Evolutionary conservation across 169 alveolate species (phyloP), one percentile per base, ranked within the genome.

Genomic region (Plasmodium inui): DNA sequence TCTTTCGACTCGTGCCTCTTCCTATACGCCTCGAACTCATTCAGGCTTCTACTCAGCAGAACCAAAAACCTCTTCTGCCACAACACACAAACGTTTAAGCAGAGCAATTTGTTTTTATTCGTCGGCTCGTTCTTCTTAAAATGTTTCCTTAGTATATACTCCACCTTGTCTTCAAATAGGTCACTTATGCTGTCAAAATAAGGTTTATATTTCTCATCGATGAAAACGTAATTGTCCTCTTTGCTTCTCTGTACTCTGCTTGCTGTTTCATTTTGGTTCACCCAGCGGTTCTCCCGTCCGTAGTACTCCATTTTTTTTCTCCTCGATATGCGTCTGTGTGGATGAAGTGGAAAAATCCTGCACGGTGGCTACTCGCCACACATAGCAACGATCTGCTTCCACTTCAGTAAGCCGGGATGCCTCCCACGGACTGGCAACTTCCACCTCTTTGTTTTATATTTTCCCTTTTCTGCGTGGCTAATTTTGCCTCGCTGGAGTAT

Each of bases 101-200:
- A 86, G 6, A 86, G 46, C 67, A 86, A 41, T 74, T 86, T 86
- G 41, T 86, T 86, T 76, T 86, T 86, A 76, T 86, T 76, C 32
- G 93, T 74, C 80, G 93, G 93, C 14, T 86, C 93, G 32, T 86
- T 86, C 30, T 76, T 86, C 44, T 86, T 86, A 86, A 86, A 86
- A 74, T 86, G 93, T 73, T 86, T 86, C 70, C 55, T 86, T 2
- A 86, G 67, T 50, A 86, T 86, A 44, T 76, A 86, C 14, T 86
- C 93, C 14, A 86, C 80, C 39, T 86, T 86, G 6, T 86, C 93
- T 76, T 86, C 93, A 74, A 86, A 86, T 78, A 86, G 4, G 39
- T 86, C 93, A 86, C 93, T 86, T 53, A 86, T 86, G 67, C 46
- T 74, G 26, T 86, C 93, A 86, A 86, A 86, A 55, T 86, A 86